Percentiles rank a stretch among this genome's conserved stretches.
These are phyloP conservation scores for Knufia petricola DNA, from an alignment of 2,329 filamentous ascomycete species.

Conservation along the genomic window DNA sequence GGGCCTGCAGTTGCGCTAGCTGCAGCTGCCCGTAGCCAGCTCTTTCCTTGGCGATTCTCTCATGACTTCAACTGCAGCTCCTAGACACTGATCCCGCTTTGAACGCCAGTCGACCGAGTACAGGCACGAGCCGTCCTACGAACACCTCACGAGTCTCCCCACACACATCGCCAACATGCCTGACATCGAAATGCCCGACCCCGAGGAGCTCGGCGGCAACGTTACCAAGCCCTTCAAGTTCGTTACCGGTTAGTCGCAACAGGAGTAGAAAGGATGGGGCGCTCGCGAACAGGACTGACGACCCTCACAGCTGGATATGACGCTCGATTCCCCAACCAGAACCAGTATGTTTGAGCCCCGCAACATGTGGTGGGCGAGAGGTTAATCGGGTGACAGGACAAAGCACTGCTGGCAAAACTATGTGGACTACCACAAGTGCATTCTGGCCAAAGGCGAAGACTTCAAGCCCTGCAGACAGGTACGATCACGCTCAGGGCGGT, in stretches of 20 bases:
- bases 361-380: neutral
- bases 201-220: slow-evolving; percentile 66
- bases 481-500: slow-evolving; percentile 26
- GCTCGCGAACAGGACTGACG: neutral
- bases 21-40: neutral
- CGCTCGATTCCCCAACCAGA: slow-evolving; percentile 96
- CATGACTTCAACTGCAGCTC: slow-evolving; percentile 5
- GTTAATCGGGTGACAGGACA: slow-evolving; percentile 41
- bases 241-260: slow-evolving; percentile 32
- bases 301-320: slow-evolving; percentile 61
- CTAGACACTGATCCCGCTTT: neutral
- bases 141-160: slow-evolving; percentile 27
- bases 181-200: slow-evolving; percentile 53
- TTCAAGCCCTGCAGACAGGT: slow-evolving; percentile 96
- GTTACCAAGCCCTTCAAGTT: slow-evolving; percentile 97
- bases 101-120: neutral
- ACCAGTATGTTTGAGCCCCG: slow-evolving; percentile 40
- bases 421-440: slow-evolving; percentile 99
- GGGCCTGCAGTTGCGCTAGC: neutral
- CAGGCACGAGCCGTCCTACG: slow-evolving; percentile 15
- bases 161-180: slow-evolving; percentile 61
- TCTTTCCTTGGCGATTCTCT: slow-evolving; percentile 5
- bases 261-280: neutral
- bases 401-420: slow-evolving; percentile 99
- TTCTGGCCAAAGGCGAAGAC: slow-evolving; percentile 95